Percentiles rank a stretch among this genome's conserved stretches.
Evolutionary conservation across 225 moss, liverwort and hornwort genomes (phyloP).

Genomic region (Antitrichia curtipendula): DNA sequence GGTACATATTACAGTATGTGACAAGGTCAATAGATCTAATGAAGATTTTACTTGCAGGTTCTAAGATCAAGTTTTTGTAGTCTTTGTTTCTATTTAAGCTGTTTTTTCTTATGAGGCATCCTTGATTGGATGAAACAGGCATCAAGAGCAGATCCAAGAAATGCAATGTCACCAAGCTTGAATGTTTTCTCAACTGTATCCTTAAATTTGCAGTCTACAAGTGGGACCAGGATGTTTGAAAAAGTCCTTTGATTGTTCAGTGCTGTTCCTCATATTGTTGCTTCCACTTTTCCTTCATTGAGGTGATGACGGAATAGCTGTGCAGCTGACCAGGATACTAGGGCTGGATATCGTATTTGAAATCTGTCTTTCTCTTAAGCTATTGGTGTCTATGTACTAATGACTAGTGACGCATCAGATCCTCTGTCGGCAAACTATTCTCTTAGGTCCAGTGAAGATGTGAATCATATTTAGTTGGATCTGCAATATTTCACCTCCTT

Average conservation of each 20-base stretch:
- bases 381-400: background rate
- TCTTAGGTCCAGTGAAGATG: background rate
- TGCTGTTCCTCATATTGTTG: background rate
- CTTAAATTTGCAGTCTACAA: background rate
- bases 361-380: background rate
- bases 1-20: conserved; percentile 12
- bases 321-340: background rate
- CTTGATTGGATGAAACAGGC: conserved; percentile 5
- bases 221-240: background rate
- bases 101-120: background rate
- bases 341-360: background rate
- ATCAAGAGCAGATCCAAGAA: conserved; percentile 21
- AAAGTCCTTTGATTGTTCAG: background rate
- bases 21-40: background rate
- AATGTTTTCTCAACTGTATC: conserved; percentile 34
- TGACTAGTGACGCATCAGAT: background rate
- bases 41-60: background rate
- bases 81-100: background rate
- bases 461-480: background rate
- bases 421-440: background rate
- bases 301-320: background rate
- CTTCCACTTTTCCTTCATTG: background rate
- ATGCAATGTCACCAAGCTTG: conserved; percentile 25
- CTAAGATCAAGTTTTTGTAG: background rate
- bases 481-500: background rate